Percentiles rank a stretch among this genome's conserved stretches.
phyloP scores from a whole-genome alignment of 2,329 filamentous ascomycete genomes.

The Diaporthe sp. region DNA sequence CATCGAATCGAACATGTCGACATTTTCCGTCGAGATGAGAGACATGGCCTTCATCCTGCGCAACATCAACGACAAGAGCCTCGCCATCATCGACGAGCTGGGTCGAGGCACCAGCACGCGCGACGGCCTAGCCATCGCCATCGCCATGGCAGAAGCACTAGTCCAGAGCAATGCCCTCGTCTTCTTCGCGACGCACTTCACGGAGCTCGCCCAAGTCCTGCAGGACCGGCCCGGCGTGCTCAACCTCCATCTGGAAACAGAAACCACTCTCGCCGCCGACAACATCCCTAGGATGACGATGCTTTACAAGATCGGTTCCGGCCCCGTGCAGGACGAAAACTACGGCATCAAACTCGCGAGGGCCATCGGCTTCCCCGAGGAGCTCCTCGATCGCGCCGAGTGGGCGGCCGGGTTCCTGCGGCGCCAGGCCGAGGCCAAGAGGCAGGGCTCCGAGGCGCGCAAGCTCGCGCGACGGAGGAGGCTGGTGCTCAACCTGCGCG shows the following conservation, averaged over 20 bases:
- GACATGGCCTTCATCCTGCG: conserved; percentile 94
- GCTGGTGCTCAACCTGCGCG: conserved; percentile 78
- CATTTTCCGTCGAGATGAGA: conserved; percentile 94
- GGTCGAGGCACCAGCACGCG: conserved; percentile 90
- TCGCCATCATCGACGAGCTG: conserved; percentile 91
- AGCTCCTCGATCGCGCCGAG: conserved; percentile 77
- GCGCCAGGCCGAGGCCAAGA: conserved; percentile 67
- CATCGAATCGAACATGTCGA: conserved; percentile 91
- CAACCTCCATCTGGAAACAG: conserved; percentile 83
- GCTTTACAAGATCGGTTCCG: conserved; percentile 85
- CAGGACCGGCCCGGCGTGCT: conserved; percentile 82
- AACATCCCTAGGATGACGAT: conserved; percentile 78
- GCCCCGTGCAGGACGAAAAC: conserved; percentile 76
- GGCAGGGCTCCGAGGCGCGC: conserved; percentile 68
- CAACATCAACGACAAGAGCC: conserved; percentile 81
- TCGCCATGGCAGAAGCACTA: conserved; percentile 90
- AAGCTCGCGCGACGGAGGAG: conserved; percentile 75
- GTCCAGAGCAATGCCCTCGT: conserved; percentile 83
- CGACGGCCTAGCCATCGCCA: conserved; percentile 89
- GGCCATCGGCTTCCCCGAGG: conserved; percentile 77
- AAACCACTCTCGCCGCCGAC: conserved; percentile 62
- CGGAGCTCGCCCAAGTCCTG: conserved; percentile 82
- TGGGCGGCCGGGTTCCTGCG: conserved; percentile 73
- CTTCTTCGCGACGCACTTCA: conserved; percentile 96
- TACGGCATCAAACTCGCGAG: conserved; percentile 89